Evolutionary conservation across 371 early-diverging fungal species (phyloP).

Genomic region (Syncephalastrum contaminatum): DNA sequence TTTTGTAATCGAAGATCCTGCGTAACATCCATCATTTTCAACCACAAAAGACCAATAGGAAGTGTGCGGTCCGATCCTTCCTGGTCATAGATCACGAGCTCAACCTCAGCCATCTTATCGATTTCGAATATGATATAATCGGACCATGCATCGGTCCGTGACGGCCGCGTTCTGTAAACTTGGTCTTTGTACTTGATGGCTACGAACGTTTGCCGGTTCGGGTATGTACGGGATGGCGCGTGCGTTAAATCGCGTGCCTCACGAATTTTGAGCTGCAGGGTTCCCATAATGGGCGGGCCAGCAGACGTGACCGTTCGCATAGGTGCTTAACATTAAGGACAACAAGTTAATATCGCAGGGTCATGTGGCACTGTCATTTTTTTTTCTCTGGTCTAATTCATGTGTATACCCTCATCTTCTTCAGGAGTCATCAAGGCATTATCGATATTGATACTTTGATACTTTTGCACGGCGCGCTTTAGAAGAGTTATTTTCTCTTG

Average conservation of each 20-base stretch:
- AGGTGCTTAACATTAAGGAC: background rate
- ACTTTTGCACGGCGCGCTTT: constrained; percentile 76
- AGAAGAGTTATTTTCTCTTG: constrained; percentile 79
- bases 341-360: background rate
- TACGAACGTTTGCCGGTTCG: constrained; percentile 64
- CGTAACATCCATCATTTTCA: constrained; percentile 76
- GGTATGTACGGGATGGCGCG: constrained; percentile 60
- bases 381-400: too few species aligned
- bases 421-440: too few species aligned
- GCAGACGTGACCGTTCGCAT: too few species aligned
- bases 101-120: constrained; percentile 87
- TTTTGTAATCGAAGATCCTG: constrained; percentile 71
- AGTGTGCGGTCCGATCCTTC: constrained; percentile 54
- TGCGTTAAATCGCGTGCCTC: constrained; percentile 68
- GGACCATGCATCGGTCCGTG: constrained; percentile 66
- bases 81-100: constrained; percentile 77
- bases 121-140: constrained; percentile 82
- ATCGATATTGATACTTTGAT: constrained; percentile 74
- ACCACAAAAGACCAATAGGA: constrained; percentile 78
- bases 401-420: too few species aligned
- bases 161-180: constrained; percentile 60
- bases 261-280: constrained; percentile 60
- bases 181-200: constrained; percentile 38
- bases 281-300: constrained; percentile 61
- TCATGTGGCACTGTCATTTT: constrained; percentile 26